Percentiles rank a stretch among this genome's conserved stretches.
Conservation (phyloP, 73 alveolate genomes). For the Stentor coeruleus region DNA sequence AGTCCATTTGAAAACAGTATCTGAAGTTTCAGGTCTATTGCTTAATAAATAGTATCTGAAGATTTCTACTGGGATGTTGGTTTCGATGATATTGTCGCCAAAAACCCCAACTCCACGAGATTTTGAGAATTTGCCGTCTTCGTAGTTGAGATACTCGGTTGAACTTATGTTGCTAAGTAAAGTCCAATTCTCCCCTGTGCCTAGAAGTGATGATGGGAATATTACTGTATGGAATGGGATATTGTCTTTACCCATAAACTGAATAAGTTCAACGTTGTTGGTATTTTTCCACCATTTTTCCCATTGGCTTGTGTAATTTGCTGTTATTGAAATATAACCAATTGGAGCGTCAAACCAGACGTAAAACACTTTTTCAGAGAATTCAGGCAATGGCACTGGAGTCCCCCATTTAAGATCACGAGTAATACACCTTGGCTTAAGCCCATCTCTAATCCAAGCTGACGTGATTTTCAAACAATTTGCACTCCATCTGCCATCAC, state of each 20-base stretch:
- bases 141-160: constrained; percentile 96
- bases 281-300: constrained; percentile 98
- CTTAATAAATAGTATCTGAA: constrained; percentile 93
- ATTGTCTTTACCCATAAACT: constrained; percentile 99
- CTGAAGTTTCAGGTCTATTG: constrained; percentile 94
- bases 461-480: constrained; percentile 73
- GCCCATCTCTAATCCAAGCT: constrained; percentile 88
- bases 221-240: constrained; percentile 96
- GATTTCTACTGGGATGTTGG: constrained; percentile 95
- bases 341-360: constrained; percentile 99
- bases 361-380: constrained; percentile 90
- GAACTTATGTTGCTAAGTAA: constrained; percentile 82
- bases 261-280: constrained; percentile 85
- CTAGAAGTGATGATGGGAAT: constrained; percentile 94
- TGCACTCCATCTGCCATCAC: constrained; percentile 86
- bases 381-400: constrained; percentile 93
- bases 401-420: constrained; percentile 98
- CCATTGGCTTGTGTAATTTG: constrained; percentile 84
- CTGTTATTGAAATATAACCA: constrained; percentile 96
- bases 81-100: constrained; percentile 91
- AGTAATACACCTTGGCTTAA: constrained; percentile 93
- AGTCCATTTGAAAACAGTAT: constrained; percentile 94
- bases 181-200: constrained; percentile 83
- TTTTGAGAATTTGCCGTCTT: constrained; percentile 92
- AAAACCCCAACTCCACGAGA: constrained; percentile 93